These are phyloP conservation scores for Amylocystis lapponica DNA, from an alignment of 768 basidiomycete genomes.

Conservation along the genomic window DNA sequence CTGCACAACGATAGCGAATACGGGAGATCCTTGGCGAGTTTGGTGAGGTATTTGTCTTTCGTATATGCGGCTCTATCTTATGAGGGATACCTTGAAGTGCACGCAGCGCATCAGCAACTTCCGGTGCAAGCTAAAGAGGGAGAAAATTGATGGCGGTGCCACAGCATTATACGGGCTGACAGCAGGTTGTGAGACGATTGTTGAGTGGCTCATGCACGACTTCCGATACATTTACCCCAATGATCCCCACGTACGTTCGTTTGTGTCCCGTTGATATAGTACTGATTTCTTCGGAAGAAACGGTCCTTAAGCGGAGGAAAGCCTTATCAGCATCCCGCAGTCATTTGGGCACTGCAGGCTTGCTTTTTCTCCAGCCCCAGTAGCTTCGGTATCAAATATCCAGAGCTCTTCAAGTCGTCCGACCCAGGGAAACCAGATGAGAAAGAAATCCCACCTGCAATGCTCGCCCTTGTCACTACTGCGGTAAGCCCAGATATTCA, in stretches of 20 bases:
- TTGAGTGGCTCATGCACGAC: not conserved
- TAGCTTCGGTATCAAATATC: not conserved
- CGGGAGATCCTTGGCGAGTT: not conserved
- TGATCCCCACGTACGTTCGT: not conserved
- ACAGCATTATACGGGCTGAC: not conserved
- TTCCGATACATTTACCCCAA: slow-evolving; percentile 3
- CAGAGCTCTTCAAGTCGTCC: not conserved
- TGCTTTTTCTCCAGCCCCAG: too few relatives aligned
- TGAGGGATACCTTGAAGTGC: not conserved
- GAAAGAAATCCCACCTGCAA: slow-evolving; percentile 4
- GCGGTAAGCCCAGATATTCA: too few relatives aligned
- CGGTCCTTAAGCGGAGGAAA: not conserved
- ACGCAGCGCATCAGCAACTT: slow-evolving; percentile 7
- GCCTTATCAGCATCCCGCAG: slow-evolving; percentile 4
- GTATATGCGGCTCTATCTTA: too few relatives aligned
- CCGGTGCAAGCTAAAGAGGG: slow-evolving; percentile 5
- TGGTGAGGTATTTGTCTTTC: too few relatives aligned
- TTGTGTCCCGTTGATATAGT: not conserved
- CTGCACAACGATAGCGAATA: not conserved
- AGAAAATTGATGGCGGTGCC: slow-evolving; percentile 1
- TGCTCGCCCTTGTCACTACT: slow-evolving; percentile 6
- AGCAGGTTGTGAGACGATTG: not conserved
- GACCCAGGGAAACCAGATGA: not conserved
- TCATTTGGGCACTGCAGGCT: not conserved
- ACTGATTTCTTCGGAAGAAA: not conserved